These are phyloP conservation scores for Wickerhamomyces sp. DNA, from an alignment of 1,139 yeast species.

Conservation along the genomic window DNA sequence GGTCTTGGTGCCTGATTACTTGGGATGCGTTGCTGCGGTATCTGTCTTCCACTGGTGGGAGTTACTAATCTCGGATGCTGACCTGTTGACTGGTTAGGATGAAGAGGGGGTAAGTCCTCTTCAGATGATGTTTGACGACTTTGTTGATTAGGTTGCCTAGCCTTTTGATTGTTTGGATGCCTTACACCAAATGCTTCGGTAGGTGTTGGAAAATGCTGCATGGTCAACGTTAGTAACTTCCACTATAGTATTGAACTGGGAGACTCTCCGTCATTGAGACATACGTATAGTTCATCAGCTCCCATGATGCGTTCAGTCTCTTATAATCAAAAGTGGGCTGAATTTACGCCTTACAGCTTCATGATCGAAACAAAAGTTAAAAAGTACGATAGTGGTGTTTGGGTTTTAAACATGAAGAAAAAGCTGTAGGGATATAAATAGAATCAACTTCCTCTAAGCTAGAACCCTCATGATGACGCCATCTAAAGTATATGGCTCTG, in stretches of 20 bases:
- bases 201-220: slow-evolving; percentile 27
- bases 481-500: background rate
- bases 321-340: background rate
- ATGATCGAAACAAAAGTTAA: background rate
- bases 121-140: slow-evolving; percentile 3
- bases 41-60: background rate
- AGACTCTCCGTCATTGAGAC: background rate
- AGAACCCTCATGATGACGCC: background rate
- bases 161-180: slow-evolving; percentile 2
- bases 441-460: no score
- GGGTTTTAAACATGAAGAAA: background rate
- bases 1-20: background rate
- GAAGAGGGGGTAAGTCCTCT: slow-evolving; percentile 4
- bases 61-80: slow-evolving; percentile 1
- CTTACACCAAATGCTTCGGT: slow-evolving; percentile 25
- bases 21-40: slow-evolving; percentile 1
- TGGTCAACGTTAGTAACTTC: no score
- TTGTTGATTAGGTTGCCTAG: slow-evolving; percentile 5
- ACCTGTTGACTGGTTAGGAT: slow-evolving; percentile 4
- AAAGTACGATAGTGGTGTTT: background rate
- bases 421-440: no score
- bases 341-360: background rate
- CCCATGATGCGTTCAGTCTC: slow-evolving; percentile 8
- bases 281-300: slow-evolving; percentile 21
- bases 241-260: background rate